Conservation (phyloP, 768 basidiomycete genomes). For the Botryobasidium botryosum region DNA sequence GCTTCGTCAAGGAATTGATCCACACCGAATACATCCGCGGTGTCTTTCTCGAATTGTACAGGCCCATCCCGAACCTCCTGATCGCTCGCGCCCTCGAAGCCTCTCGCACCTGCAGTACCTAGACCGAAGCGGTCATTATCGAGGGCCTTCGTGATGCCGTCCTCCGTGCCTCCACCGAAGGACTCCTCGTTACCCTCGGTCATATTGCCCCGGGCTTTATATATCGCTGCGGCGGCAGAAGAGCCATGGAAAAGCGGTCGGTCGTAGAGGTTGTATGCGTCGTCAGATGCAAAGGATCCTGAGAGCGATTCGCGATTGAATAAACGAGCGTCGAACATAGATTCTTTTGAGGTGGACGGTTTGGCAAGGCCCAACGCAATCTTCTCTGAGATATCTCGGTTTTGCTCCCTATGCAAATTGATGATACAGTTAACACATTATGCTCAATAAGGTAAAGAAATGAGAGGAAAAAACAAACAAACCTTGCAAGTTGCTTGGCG, state of each 20-base stretch:
- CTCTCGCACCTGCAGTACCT: conserved; percentile 44
- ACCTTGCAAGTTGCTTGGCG: conserved; percentile 84
- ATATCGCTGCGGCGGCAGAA: conserved; percentile 96
- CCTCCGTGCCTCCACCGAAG: conserved; percentile 88
- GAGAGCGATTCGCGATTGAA: conserved; percentile 92
- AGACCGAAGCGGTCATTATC: conserved; percentile 88
- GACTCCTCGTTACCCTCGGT: conserved; percentile 74
- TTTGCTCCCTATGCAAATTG: conserved; percentile 44
- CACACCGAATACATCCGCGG: conserved; percentile 46
- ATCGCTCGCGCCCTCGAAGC: conserved; percentile 81
- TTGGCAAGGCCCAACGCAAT: conserved; percentile 95
- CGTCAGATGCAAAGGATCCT: conserved; percentile 73
- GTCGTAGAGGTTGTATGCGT: conserved; percentile 90
- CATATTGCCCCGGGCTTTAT: conserved; percentile 85
- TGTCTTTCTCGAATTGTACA: conserved; percentile 97
- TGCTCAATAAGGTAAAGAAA: neutral
- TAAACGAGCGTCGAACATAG: conserved; percentile 89
- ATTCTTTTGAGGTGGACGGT: conserved; percentile 89
- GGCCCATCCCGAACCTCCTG: conserved; percentile 83
- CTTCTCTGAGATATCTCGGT: conserved; percentile 98
- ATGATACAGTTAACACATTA: neutral
- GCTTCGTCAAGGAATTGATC: conserved; percentile 64
- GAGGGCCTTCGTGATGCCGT: conserved; percentile 80
- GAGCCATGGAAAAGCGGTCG: conserved; percentile 92
- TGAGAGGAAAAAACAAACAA: conserved; percentile 10